Evolutionary conservation across 2,329 filamentous ascomycete species (phyloP).

Genomic region (Madurella fahalii): DNA sequence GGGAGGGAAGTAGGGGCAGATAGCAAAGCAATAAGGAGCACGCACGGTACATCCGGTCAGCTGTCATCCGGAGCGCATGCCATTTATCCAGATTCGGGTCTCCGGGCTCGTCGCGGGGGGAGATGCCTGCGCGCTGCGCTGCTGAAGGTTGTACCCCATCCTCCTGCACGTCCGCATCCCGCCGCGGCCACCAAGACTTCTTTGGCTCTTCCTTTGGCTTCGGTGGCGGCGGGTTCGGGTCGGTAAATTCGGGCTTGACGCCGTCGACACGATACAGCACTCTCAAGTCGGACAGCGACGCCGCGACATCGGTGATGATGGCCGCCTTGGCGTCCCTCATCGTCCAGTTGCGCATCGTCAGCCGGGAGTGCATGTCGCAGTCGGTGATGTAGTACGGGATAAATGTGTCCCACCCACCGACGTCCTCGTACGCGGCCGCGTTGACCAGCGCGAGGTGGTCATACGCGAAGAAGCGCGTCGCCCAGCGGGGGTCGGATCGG

Average conservation of each 20-base stretch:
- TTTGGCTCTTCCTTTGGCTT: background rate
- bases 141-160: constrained; percentile 7
- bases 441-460: constrained; percentile 57
- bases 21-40: background rate
- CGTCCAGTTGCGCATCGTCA: constrained; percentile 44
- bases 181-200: background rate
- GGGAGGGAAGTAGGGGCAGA: background rate
- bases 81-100: constrained; percentile 26
- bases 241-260: constrained; percentile 33
- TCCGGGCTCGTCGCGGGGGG: constrained; percentile 15
- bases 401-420: constrained; percentile 54
- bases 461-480: constrained; percentile 53
- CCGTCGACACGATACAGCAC: constrained; percentile 43
- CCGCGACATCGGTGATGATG: constrained; percentile 44
- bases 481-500: constrained; percentile 41
- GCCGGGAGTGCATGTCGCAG: constrained; percentile 50
- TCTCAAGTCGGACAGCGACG: constrained; percentile 42
- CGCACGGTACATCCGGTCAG: constrained; percentile 36
- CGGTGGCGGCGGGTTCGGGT: constrained; percentile 32
- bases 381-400: constrained; percentile 57
- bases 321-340: constrained; percentile 38
- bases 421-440: constrained; percentile 44
- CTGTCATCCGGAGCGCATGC: constrained; percentile 21
- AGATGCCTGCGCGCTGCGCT: background rate
- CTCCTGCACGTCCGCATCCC: background rate